A percentile compares a stretch with the other conserved stretches of the same genome.
These are phyloP conservation scores for Heliamphora pulchella DNA, from an alignment of 179 eudicot species.

Conservation along the genomic window DNA sequence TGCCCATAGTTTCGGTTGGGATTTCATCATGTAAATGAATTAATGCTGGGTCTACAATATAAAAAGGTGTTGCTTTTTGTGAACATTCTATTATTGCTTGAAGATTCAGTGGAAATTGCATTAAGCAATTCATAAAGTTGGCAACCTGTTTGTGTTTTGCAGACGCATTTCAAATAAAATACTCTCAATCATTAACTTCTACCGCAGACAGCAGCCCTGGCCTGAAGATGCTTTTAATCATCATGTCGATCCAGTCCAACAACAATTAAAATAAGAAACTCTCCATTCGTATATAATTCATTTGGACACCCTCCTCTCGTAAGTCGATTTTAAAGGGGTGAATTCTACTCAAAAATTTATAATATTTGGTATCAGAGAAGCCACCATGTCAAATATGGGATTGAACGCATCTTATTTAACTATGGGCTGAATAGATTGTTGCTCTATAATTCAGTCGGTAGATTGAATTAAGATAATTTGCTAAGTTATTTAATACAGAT, in stretches of 20 bases:
- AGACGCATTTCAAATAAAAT: not conserved
- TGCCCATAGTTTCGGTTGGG: not conserved
- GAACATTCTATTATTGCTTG: not conserved
- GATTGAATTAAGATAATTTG: no score
- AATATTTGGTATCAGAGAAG: no score
- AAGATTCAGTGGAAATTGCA: not conserved
- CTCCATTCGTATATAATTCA: no score
- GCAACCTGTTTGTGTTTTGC: not conserved
- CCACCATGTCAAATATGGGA: no score
- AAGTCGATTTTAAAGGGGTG: no score
- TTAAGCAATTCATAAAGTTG: not conserved
- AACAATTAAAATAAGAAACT: no score
- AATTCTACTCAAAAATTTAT: no score
- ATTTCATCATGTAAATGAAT: not conserved
- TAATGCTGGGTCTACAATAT: constrained; percentile 11
- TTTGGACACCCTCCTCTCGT: no score
- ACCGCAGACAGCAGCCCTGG: not conserved
- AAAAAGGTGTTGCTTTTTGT: not conserved
- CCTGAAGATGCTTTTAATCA: not conserved
- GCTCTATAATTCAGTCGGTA: no score
- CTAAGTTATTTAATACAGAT: no score
- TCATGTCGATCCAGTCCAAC: not conserved
- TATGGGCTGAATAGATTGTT: no score
- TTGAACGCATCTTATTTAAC: no score
- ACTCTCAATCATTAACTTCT: not conserved